A percentile compares a stretch with the other conserved stretches of the same genome.
Conservation (phyloP, 345 rosid species). For the Conringia planisiliqua region DNA sequence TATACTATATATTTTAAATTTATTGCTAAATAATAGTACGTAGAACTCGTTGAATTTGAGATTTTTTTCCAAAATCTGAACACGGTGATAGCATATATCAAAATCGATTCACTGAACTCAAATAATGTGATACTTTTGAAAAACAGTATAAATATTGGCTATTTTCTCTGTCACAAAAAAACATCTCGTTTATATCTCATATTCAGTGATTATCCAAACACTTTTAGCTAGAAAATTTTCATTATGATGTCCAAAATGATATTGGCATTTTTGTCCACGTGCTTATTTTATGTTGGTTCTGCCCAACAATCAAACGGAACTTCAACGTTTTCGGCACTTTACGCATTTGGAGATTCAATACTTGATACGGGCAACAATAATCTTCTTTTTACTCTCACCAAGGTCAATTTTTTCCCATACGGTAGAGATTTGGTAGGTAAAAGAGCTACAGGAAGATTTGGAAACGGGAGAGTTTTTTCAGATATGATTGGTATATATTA, state of each 20-base stretch:
- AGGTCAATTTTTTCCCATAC: conserved; percentile 53
- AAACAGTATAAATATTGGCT: not conserved
- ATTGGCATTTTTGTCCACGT: not conserved
- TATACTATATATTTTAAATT: no score
- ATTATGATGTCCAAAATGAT: conserved; percentile 6
- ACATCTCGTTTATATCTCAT: not conserved
- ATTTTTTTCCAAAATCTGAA: not conserved
- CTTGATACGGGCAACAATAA: conserved; percentile 71
- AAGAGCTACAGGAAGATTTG: conserved; percentile 54
- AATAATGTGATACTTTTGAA: not conserved
- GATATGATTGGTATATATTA: conserved; percentile 46
- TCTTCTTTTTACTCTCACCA: conserved; percentile 21
- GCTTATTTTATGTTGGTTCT: conserved; percentile 11
- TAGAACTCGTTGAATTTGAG: not conserved
- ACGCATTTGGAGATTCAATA: conserved; percentile 58
- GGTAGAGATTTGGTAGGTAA: conserved; percentile 53
- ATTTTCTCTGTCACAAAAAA: not conserved
- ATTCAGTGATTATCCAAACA: not conserved
- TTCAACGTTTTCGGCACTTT: conserved; percentile 19
- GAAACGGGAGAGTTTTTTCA: conserved; percentile 54
- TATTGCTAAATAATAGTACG: not conserved
- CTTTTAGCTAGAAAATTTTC: not conserved
- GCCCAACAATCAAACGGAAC: conserved; percentile 14
- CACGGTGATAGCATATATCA: not conserved
- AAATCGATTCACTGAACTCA: not conserved